Base-by-base conservation (phyloP, 805 yeast species). In the Saccharomycopsis sp. region DNA sequence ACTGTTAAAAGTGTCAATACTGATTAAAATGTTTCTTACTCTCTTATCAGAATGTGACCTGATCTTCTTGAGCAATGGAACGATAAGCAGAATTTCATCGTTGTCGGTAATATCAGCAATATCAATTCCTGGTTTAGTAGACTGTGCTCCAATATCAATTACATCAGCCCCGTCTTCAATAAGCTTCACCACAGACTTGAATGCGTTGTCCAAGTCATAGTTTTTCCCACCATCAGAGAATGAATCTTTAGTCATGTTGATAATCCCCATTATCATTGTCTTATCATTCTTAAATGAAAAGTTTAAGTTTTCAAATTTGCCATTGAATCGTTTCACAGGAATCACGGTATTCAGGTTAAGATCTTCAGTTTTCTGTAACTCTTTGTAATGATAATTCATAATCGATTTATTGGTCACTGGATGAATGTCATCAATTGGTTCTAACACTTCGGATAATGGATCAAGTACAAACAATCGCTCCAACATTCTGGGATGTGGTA, bases 191-290 rank as follows among this genome's bases (percentile, higher is more conserved):
- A 81, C 83, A 20, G 66, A 63, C 0, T 54, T 56, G 22, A 81
- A 57, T 1, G 79, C 68, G 8, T 62, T 61, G 0, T 63, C 70
- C 0, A 70, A 29, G 4, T 66, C 57, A 1, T 66, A 55, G 24
- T 67, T 57, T 14, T 57, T 57, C 1, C 93, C 87, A 2, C 96
- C 97, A 61, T 93, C 98, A 36, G 95, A 85, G 59, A 93, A 93
- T 1, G 96, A 88, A 61, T 93, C 97, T 0, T 97, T 96, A 0
- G 98, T 93, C 17, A 83, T 72, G 56, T 93, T 93, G 51, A 93
- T 62, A 39, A 93, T 81, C 1, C 87, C 93, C 98, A 93, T 93
- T 36, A 88, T 59, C 41, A 70, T 63, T 0, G 97, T 86, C n/a
- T 64, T 65, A 3, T 65, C 60, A 35, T 69, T 62, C 16, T 64